These are phyloP conservation scores for Diplodia scrobiculata DNA, from an alignment of 2,329 filamentous ascomycete species.

Conservation along the genomic window DNA sequence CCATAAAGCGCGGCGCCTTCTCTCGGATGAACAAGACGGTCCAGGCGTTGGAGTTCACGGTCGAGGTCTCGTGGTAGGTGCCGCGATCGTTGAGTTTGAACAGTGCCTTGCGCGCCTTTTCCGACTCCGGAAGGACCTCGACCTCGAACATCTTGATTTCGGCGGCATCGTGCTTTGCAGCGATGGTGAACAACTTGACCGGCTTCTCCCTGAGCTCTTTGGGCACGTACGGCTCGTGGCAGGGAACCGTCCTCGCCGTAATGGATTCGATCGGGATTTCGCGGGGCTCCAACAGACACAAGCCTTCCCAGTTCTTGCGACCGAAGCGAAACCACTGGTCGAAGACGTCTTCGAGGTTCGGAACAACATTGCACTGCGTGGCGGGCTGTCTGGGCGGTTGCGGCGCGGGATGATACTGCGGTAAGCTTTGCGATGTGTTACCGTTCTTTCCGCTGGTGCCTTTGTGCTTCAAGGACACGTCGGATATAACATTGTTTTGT, in stretches of 20 bases:
- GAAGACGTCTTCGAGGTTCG: neutral
- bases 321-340: constrained; percentile 13
- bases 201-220: neutral
- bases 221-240: neutral
- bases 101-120: neutral
- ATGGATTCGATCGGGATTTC: constrained; percentile 1
- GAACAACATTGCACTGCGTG: neutral
- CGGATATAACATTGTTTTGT: neutral
- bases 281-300: neutral
- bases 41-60: constrained; percentile 1
- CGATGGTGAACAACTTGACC: neutral
- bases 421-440: neutral
- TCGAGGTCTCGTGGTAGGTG: constrained; percentile 1
- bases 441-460: too few species aligned
- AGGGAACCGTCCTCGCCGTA: neutral
- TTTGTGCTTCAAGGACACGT: neutral
- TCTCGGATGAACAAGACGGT: constrained; percentile 7
- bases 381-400: neutral
- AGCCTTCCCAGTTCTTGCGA: neutral
- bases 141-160: neutral
- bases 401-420: neutral
- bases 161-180: neutral
- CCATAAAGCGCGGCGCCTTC: neutral
- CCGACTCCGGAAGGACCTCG: neutral
- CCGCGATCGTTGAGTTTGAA: neutral